phyloP scores from a whole-genome alignment of 768 basidiomycete genomes.

The Suillus spraguei region DNA sequence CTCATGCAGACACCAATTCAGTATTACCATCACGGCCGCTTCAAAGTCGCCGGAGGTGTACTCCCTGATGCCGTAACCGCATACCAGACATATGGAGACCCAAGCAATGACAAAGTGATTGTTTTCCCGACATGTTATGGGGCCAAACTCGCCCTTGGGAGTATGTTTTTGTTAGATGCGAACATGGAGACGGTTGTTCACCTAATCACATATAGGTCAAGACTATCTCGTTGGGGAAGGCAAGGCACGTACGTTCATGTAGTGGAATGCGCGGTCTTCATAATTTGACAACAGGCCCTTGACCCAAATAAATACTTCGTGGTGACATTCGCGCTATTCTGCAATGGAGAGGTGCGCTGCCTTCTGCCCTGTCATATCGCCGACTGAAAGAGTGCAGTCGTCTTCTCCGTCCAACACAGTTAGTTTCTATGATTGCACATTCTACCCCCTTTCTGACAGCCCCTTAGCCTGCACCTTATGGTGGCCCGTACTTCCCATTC shows the following conservation, averaged over 20 bases:
- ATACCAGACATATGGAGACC: constrained; percentile 55
- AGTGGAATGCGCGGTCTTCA: not conserved
- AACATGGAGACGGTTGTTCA: constrained; percentile 35
- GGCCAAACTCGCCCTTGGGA: constrained; percentile 45
- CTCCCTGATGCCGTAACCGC: constrained; percentile 60
- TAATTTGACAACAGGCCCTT: constrained; percentile 38
- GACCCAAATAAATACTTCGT: constrained; percentile 54
- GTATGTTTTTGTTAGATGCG: constrained; percentile 32
- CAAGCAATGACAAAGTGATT: constrained; percentile 50
- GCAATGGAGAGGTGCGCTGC: constrained; percentile 54
- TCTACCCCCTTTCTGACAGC: not conserved
- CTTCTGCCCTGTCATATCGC: not conserved
- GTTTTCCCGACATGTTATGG: constrained; percentile 63
- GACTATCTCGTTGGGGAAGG: constrained; percentile 49
- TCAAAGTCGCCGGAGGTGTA: constrained; percentile 52
- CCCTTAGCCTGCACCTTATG: constrained; percentile 51
- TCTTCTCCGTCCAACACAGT: constrained; percentile 67
- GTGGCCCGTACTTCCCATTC: constrained; percentile 59
- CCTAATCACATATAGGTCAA: constrained; percentile 38
- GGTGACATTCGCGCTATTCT: constrained; percentile 59
- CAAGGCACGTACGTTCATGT: constrained; percentile 37
- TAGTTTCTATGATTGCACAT: not conserved
- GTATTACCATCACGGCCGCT: constrained; percentile 57
- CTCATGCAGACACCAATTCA: constrained; percentile 33
- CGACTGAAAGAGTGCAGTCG: constrained; percentile 37